A percentile compares a stretch with the other conserved stretches of the same genome.
These are phyloP conservation scores for Bidens hawaiensis DNA, from an alignment of 140 eudicot species.

Conservation along the genomic window DNA sequence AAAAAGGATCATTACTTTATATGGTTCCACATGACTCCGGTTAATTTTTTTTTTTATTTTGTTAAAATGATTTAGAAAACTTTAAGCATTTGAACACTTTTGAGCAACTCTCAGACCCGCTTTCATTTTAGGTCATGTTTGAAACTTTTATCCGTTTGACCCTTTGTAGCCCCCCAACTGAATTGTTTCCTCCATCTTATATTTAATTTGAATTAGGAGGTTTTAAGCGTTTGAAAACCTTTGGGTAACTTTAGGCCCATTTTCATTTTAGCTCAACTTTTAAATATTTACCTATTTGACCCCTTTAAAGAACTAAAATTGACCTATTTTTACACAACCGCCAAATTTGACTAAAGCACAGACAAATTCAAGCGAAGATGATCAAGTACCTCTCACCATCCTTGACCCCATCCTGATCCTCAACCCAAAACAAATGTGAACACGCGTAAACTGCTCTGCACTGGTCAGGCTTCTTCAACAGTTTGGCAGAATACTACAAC, in stretches of 20 bases:
- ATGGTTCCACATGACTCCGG: neutral
- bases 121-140: too few relatives aligned
- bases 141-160: too few relatives aligned
- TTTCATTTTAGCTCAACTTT: neutral
- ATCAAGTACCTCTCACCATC: conserved; percentile 87
- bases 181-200: too few relatives aligned
- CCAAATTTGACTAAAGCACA: conserved; percentile 1
- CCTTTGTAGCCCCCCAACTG: too few relatives aligned
- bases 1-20: neutral
- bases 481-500: conserved; percentile 98
- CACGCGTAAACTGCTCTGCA: conserved; percentile 99
- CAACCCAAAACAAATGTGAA: conserved; percentile 96
- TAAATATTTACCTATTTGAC: neutral
- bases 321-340: neutral
- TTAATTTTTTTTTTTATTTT: neutral
- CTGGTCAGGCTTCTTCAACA: conserved; percentile 96
- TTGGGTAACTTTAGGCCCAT: neutral
- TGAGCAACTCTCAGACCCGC: too few relatives aligned
- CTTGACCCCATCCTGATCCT: conserved; percentile 82
- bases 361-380: conserved; percentile 1
- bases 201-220: neutral
- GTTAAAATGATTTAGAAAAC: too few relatives aligned
- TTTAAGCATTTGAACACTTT: too few relatives aligned
- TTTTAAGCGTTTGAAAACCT: neutral
- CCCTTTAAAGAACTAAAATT: neutral